Base-by-base conservation (phyloP, 1,139 yeast species). In the Pichia sp. region DNA sequence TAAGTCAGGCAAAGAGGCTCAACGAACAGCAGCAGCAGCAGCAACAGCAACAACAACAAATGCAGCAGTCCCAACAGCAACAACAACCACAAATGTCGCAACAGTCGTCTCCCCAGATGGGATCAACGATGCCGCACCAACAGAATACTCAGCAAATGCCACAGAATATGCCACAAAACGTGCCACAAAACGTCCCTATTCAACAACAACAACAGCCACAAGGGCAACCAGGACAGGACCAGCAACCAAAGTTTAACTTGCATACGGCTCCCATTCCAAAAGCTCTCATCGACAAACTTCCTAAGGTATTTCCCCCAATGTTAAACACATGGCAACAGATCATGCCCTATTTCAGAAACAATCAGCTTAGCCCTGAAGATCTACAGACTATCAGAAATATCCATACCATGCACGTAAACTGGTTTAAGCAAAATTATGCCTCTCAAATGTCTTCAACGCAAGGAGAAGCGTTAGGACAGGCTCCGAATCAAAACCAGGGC, bases 251-350 rank as follows among this genome's bases (percentile, higher is more conserved):
- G 37, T 46, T 56, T 9, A 69, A 69, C 38, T 59, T 73, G 52
- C 72, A 70, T 44, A 74, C 73, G 32, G 63, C 74, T 4, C 84
- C 83, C 4, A 84, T 87, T 35, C 96, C 96, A 2, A 75, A 73
- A n/a, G 75, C 77, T 6, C 58, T 87, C 29, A 62, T 87, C 32
- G 67, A 72, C 34, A 74, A 74, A 50, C 74, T 87, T 35, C 95
- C 96, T 11, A 52, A 48, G 19, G 78, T 76, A 32, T 64, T 87
- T 24, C 96, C 96, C 0, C 77, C 81, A n/a, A 82, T 78, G 36
- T 79, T 79, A 27, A 78, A 73, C 45, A 84, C 94, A 5, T 86
- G 95, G 95, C 72, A 75, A 29, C 88, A 81, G 55, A 75, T 87
- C 20, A 77, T 82, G 54, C 85, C 81, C 36, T 69, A 82, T 47